Evolutionary conservation across 169 alveolate genomes (phyloP).

Genomic region (Cryptosporidium ryanae): DNA sequence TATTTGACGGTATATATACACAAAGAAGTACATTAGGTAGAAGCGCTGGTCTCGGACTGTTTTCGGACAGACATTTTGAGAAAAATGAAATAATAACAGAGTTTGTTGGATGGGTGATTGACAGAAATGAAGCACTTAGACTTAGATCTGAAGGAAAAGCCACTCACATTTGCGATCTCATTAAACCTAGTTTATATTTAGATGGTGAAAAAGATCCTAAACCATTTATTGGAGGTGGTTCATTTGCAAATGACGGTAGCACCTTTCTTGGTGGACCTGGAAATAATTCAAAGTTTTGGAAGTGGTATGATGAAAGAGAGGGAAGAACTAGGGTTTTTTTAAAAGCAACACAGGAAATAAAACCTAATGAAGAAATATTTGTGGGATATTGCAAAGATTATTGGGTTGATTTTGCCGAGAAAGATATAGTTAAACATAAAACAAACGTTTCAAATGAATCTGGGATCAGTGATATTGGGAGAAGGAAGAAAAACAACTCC

Average conservation of each 20-base stretch:
- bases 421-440: conserved; percentile 12
- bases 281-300: conserved; percentile 77
- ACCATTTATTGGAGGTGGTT: conserved; percentile 80
- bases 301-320: conserved; percentile 80
- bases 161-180: conserved; percentile 78
- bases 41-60: conserved; percentile 79
- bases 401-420: conserved; percentile 77
- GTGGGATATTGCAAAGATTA: conserved; percentile 78
- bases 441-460: not conserved
- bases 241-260: conserved; percentile 81
- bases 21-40: conserved; percentile 81
- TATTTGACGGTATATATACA: conserved; percentile 79
- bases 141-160: conserved; percentile 77
- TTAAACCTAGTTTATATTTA: conserved; percentile 78
- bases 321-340: conserved; percentile 80
- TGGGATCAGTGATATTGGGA: not conserved
- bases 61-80: conserved; percentile 76
- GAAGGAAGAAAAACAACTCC: not conserved
- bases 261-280: conserved; percentile 81
- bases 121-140: conserved; percentile 78
- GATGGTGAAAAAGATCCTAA: conserved; percentile 80
- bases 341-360: conserved; percentile 77
- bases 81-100: conserved; percentile 77
- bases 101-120: conserved; percentile 82
- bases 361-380: conserved; percentile 78